These are phyloP conservation scores for Persicaria tinctoria DNA, from an alignment of 148 eudicot genomes.

Conservation along the genomic window DNA sequence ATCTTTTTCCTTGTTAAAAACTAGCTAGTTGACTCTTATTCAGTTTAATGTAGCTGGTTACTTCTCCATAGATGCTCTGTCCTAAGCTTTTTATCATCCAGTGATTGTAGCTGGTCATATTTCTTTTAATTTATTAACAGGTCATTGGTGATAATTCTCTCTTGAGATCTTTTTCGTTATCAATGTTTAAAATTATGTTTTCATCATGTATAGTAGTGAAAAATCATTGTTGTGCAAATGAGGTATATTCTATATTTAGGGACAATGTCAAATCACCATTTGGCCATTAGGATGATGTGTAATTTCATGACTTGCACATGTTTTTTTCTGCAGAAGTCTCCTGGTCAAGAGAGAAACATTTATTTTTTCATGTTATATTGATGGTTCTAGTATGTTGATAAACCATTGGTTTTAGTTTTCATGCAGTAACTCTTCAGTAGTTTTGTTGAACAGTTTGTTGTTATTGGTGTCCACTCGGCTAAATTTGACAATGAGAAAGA, in stretches of 20 bases:
- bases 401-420: constrained; percentile 8
- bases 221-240: too few relatives aligned
- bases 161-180: too few relatives aligned
- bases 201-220: too few relatives aligned
- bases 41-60: too few relatives aligned
- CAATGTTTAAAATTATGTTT: too few relatives aligned
- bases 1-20: not conserved
- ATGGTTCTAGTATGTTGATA: not conserved
- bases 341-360: not conserved
- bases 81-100: too few relatives aligned
- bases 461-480: constrained; percentile 95
- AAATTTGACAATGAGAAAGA: constrained; percentile 98
- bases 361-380: not conserved
- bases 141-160: too few relatives aligned
- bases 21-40: too few relatives aligned
- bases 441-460: constrained; percentile 50
- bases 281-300: not conserved
- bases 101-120: too few relatives aligned
- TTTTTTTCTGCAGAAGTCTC: not conserved
- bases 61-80: too few relatives aligned
- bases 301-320: not conserved
- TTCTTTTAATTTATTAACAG: too few relatives aligned
- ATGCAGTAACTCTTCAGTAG: constrained; percentile 11
- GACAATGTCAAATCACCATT: not conserved
- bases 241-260: not conserved